These are phyloP conservation scores for Phanerodontia chrysosporium DNA, from an alignment of 768 basidiomycete genomes.

Conservation along the genomic window DNA sequence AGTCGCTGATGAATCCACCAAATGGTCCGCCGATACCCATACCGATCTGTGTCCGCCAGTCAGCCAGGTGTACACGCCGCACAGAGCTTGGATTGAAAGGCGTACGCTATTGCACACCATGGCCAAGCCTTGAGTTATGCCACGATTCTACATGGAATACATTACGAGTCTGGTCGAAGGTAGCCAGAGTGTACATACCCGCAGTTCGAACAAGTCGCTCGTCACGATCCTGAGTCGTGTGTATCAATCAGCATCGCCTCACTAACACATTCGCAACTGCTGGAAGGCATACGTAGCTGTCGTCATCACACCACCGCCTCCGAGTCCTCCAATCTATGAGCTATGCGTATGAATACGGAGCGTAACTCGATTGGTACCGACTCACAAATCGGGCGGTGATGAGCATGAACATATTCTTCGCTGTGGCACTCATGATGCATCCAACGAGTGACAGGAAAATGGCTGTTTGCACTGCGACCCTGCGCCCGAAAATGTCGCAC, in stretches of 20 bases:
- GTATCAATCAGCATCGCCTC: no score
- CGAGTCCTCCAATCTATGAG: constrained; percentile 62
- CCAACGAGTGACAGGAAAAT: constrained; percentile 60
- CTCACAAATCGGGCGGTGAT: constrained; percentile 69
- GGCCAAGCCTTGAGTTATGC: constrained; percentile 65
- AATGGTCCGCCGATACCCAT: constrained; percentile 77
- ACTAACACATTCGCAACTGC: no score
- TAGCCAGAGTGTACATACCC: constrained; percentile 38
- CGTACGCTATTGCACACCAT: constrained; percentile 73
- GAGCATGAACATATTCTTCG: constrained; percentile 64
- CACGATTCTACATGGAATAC: constrained; percentile 50
- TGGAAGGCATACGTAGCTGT: constrained; percentile 46
- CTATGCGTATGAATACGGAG: not conserved
- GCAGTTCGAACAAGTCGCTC: constrained; percentile 76
- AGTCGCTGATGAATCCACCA: constrained; percentile 66
- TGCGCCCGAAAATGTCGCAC: constrained; percentile 68
- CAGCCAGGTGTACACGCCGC: no score
- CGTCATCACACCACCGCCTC: constrained; percentile 74
- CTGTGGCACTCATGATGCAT: constrained; percentile 62
- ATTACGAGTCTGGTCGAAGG: not conserved
- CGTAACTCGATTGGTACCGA: not conserved
- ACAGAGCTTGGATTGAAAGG: no score
- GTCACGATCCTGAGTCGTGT: constrained; percentile 75
- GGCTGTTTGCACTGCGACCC: constrained; percentile 63
- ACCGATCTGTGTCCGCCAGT: constrained; percentile 68